These are phyloP conservation scores for Kodamaea derodonti DNA, from an alignment of 1,139 yeast genomes.

Conservation along the genomic window DNA sequence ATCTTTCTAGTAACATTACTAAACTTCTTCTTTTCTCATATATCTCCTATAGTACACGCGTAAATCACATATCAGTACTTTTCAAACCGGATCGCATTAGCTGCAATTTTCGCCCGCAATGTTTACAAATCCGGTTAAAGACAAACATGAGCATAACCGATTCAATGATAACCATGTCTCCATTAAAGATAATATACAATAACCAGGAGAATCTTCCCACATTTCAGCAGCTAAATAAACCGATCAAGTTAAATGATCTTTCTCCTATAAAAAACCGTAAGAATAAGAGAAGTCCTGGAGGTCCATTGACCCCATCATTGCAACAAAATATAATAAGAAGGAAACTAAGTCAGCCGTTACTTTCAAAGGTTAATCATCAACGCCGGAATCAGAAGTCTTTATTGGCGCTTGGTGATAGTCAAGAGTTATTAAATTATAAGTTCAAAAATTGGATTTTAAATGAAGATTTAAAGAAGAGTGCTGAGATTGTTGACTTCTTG, in stretches of 20 bases:
- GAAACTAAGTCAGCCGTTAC: constrained; percentile 7
- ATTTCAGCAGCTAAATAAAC: constrained; percentile 3
- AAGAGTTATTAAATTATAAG: constrained; percentile 15
- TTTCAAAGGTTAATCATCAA: neutral
- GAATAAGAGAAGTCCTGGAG: constrained; percentile 21
- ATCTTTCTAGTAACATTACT: too few relatives aligned
- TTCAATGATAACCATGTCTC: neutral
- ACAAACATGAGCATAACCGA: neutral
- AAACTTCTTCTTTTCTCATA: too few relatives aligned
- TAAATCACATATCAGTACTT: too few relatives aligned
- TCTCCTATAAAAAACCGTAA: constrained; percentile 3
- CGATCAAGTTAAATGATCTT: constrained; percentile 1
- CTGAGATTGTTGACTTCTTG: constrained; percentile 16
- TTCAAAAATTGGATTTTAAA: constrained; percentile 19
- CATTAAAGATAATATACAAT: neutral
- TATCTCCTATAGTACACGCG: too few relatives aligned
- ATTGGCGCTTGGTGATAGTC: constrained; percentile 7
- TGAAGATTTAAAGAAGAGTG: constrained; percentile 13
- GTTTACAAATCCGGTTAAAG: neutral
- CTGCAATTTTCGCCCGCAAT: neutral
- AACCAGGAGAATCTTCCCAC: constrained; percentile 7
- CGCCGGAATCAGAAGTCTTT: constrained; percentile 1
- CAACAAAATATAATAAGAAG: constrained; percentile 14
- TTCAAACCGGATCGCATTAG: too few relatives aligned
- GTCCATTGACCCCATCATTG: constrained; percentile 20